phyloP scores from a whole-genome alignment of 176 grass and related monocot genomes.

The Luzula sylvatica region DNA sequence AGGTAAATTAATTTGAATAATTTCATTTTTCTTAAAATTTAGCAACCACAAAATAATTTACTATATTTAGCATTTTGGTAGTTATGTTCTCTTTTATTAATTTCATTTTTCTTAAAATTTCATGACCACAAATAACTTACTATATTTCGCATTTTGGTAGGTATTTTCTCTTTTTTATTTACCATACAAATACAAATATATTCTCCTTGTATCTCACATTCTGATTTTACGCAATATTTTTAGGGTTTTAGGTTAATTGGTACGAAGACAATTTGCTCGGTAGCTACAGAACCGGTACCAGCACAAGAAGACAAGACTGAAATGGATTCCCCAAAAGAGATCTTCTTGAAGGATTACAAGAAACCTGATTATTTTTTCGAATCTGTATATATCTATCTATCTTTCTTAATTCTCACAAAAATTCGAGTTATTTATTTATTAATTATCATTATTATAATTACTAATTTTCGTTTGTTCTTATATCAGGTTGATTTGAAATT shows the following conservation, averaged over 20 bases:
- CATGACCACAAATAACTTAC: too few relatives aligned
- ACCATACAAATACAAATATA: too few relatives aligned
- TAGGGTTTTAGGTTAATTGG: conserved; percentile 41
- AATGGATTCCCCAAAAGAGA: conserved; percentile 80
- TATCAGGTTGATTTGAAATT: conserved; percentile 77
- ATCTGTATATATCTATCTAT: conserved; percentile 28
- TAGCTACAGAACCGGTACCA: conserved; percentile 62
- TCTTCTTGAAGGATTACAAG: conserved; percentile 95
- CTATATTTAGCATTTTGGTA: neutral
- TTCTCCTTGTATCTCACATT: neutral
- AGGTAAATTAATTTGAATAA: conserved; percentile 56
- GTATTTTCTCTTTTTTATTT: too few relatives aligned
- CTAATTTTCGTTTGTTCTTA: conserved; percentile 4
- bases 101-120: too few relatives aligned
- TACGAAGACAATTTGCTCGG: conserved; percentile 59
- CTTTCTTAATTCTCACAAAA: neutral
- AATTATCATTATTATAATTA: conserved; percentile 3
- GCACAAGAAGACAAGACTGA: conserved; percentile 44
- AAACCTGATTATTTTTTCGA: conserved; percentile 82
- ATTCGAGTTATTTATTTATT: conserved; percentile 6
- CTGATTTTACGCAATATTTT: conserved; percentile 15
- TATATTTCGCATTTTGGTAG: too few relatives aligned
- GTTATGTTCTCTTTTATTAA: neutral
- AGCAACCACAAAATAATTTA: neutral
- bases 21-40: neutral